Percentiles rank a stretch among this genome's conserved stretches.
Evolutionary conservation across 768 basidiomycete species (phyloP).

Genomic region (Chlorophyllum brunneum): DNA sequence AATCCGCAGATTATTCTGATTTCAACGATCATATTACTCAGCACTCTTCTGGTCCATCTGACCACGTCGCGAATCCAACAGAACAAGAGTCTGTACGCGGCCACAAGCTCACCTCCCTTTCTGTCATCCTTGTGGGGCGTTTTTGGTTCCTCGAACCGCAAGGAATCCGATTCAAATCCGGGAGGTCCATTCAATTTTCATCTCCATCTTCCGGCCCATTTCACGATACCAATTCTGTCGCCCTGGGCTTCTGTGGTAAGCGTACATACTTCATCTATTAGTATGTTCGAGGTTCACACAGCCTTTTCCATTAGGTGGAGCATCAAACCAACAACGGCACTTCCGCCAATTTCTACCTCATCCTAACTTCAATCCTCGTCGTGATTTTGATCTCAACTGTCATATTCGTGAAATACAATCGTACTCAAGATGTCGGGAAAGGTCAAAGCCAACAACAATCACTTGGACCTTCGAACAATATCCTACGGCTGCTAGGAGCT

Average conservation of each 20-base stretch:
- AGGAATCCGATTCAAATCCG: background rate
- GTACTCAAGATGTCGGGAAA: background rate
- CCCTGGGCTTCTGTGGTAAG: slow-evolving; percentile 76
- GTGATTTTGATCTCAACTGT: background rate
- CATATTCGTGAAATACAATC: background rate
- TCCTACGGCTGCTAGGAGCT: background rate
- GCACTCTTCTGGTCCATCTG: background rate
- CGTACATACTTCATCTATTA: slow-evolving; percentile 5
- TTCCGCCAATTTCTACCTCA: slow-evolving; percentile 1
- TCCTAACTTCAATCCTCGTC: background rate
- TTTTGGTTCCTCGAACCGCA: slow-evolving; percentile 16
- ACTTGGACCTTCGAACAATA: background rate
- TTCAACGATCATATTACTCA: background rate
- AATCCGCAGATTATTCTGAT: background rate
- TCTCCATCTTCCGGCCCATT: slow-evolving; percentile 45
- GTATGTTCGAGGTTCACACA: background rate
- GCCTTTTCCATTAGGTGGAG: slow-evolving; percentile 52
- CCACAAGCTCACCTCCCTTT: background rate
- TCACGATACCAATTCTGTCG: slow-evolving; percentile 75
- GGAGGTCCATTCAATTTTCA: slow-evolving; percentile 1
- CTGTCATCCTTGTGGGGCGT: background rate
- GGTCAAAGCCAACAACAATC: background rate
- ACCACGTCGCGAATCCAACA: background rate
- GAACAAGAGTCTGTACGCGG: background rate
- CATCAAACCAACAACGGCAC: slow-evolving; percentile 42